Evolutionary conservation across 1,139 yeast genomes (phyloP).

Genomic region (Maudiozyma humilis): DNA sequence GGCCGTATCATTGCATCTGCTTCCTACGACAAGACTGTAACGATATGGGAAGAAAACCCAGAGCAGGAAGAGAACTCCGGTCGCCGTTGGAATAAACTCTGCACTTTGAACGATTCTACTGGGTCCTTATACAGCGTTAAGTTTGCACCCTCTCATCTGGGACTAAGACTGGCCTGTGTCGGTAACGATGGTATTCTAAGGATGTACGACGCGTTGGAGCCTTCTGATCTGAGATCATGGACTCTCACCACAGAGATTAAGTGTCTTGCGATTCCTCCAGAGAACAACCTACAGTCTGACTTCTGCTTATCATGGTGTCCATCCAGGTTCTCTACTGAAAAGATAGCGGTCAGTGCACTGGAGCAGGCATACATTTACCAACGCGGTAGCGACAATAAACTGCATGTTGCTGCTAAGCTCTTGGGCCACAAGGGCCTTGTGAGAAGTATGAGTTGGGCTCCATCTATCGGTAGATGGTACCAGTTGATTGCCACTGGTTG

Average conservation of each 20-base stretch:
- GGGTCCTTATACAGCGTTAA: conserved; percentile 87
- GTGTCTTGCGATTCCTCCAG: conserved; percentile 62
- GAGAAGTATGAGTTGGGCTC: conserved; percentile 93
- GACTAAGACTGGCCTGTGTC: conserved; percentile 75
- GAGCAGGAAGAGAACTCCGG: conserved; percentile 72
- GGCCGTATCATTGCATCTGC: conserved; percentile 82
- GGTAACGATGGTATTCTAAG: conserved; percentile 87
- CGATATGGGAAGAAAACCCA: conserved; percentile 84
- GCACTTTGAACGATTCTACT: conserved; percentile 72
- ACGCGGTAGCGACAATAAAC: conserved; percentile 40
- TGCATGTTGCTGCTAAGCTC: conserved; percentile 38
- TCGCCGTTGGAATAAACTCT: conserved; percentile 68
- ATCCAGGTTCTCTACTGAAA: conserved; percentile 73
- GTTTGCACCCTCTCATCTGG: conserved; percentile 82
- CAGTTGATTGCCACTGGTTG: conserved; percentile 92
- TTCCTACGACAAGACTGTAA: conserved; percentile 81
- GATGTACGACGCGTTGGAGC: conserved; percentile 82
- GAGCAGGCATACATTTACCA: conserved; percentile 80
- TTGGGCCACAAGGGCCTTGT: conserved; percentile 85
- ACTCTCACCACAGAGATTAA: conserved; percentile 62
- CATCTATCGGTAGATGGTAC: conserved; percentile 84
- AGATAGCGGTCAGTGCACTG: conserved; percentile 73
- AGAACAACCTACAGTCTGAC: conserved; percentile 76
- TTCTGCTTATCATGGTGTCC: conserved; percentile 93
- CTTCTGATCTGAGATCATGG: conserved; percentile 80